Evolutionary conservation across 371 early-diverging fungal species (phyloP).

Genomic region (Mucor mucedo): DNA sequence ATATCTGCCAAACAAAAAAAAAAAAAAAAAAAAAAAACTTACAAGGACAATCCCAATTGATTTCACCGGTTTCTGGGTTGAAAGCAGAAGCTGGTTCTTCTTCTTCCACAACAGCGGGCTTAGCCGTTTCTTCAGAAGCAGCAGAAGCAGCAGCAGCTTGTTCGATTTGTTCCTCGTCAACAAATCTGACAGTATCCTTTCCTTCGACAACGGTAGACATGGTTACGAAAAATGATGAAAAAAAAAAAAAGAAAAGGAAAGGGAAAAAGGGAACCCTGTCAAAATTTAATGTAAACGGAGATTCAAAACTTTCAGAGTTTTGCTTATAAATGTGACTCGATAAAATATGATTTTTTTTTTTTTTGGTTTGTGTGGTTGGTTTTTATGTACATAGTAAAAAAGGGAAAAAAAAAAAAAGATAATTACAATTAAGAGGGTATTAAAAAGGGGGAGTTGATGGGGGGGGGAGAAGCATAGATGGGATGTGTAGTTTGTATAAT

Average conservation of each 20-base stretch:
- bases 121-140: neutral
- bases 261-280: conserved; percentile 5
- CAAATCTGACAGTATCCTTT: conserved; percentile 61
- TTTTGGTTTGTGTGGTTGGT: no score
- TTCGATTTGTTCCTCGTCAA: conserved; percentile 47
- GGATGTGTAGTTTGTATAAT: neutral
- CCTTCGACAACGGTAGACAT: conserved; percentile 41
- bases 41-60: conserved; percentile 99
- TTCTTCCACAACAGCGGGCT: conserved; percentile 4
- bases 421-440: conserved; percentile 1
- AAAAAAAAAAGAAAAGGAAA: neutral
- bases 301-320: no score
- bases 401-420: neutral
- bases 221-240: neutral
- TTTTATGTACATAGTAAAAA: neutral
- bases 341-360: no score
- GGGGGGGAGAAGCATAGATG: neutral
- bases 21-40: conserved; percentile 22
- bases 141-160: conserved; percentile 23
- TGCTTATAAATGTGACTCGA: no score
- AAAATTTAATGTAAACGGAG: neutral
- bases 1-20: no score
- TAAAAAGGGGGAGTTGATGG: neutral
- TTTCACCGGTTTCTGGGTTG: conserved; percentile 89
- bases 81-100: conserved; percentile 56